A percentile compares a stretch with the other conserved stretches of the same genome.
These are phyloP conservation scores for Russula earlei DNA, from an alignment of 768 basidiomycete species.

Conservation along the genomic window DNA sequence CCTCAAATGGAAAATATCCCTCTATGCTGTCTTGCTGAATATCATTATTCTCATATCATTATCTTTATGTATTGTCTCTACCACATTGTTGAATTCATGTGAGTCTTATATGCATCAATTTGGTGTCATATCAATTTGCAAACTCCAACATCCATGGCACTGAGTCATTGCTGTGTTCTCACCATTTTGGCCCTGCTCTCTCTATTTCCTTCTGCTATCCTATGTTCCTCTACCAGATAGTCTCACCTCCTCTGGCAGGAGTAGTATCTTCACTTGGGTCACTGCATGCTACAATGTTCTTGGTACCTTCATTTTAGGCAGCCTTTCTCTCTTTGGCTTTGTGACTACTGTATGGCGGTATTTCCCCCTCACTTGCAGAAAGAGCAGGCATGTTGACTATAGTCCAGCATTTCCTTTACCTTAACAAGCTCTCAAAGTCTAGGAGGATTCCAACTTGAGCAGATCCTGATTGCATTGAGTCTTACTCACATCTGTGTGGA, in stretches of 20 bases:
- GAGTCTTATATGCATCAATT: too few species aligned
- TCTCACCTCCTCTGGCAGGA: constrained; percentile 30
- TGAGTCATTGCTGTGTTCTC: constrained; percentile 4
- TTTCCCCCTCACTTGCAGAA: constrained; percentile 36
- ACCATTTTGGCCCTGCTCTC: constrained; percentile 13
- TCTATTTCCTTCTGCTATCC: constrained; percentile 49
- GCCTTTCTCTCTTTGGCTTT: constrained; percentile 73
- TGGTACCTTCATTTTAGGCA: constrained; percentile 70
- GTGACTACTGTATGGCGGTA: constrained; percentile 57
- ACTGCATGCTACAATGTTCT: constrained; percentile 60
- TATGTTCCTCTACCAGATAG: constrained; percentile 57
- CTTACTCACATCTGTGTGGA: constrained; percentile 51
- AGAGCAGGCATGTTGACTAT: constrained; percentile 19
- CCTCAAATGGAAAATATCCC: constrained; percentile 59
- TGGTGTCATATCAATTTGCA: too few species aligned
- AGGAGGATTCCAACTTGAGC: constrained; percentile 38
- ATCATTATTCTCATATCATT: constrained; percentile 63
- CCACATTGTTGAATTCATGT: constrained; percentile 23
- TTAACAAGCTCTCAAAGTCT: not conserved
- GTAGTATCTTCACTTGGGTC: constrained; percentile 31
- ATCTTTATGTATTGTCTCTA: constrained; percentile 49
- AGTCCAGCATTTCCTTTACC: not conserved
- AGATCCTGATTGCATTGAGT: constrained; percentile 48
- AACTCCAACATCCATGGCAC: not conserved
- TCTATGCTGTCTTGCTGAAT: constrained; percentile 47